Percentiles rank a stretch among this genome's conserved stretches.
These are phyloP conservation scores for Sanghuangporus sanghuang DNA, from an alignment of 1,284 basidiomycete genomes.

Conservation along the genomic window DNA sequence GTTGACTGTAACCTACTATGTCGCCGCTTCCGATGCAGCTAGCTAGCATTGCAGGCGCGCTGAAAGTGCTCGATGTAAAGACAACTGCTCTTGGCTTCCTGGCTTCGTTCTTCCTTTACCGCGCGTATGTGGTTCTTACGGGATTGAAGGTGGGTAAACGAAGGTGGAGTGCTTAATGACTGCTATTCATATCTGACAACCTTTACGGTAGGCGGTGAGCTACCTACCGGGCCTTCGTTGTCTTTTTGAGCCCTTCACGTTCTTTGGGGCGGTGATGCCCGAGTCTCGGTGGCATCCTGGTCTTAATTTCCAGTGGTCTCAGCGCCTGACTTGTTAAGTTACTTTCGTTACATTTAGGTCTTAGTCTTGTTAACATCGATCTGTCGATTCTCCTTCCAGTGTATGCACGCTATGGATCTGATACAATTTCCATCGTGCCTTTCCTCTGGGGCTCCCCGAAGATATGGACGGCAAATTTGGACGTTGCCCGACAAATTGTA, in stretches of 20 bases:
- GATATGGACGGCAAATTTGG: constrained; percentile 43
- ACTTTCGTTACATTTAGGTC: background rate
- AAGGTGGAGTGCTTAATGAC: background rate
- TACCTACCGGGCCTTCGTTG: constrained; percentile 11
- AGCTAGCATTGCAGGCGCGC: background rate
- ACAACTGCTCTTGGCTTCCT: background rate
- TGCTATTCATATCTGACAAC: background rate
- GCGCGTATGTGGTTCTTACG: background rate
- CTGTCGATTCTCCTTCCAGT: constrained; percentile 25
- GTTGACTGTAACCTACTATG: background rate
- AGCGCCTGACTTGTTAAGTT: constrained; percentile 29
- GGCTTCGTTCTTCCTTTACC: background rate
- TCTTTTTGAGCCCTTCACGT: constrained; percentile 31
- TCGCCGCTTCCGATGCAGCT: background rate
- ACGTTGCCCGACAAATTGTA: constrained; percentile 42
- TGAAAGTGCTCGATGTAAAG: background rate
- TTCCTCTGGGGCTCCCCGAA: constrained; percentile 34
- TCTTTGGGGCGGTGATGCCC: constrained; percentile 34
- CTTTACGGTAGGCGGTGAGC: background rate
- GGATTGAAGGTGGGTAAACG: background rate
- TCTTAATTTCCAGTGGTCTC: constrained; percentile 32
- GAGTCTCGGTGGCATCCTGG: constrained; percentile 42
- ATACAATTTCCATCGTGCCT: constrained; percentile 42
- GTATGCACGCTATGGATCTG: constrained; percentile 32
- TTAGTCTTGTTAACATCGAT: background rate